These are phyloP conservation scores for Umbilicaria muhlenbergii DNA, from an alignment of 495 filamentous ascomycete genomes.

Conservation along the genomic window DNA sequence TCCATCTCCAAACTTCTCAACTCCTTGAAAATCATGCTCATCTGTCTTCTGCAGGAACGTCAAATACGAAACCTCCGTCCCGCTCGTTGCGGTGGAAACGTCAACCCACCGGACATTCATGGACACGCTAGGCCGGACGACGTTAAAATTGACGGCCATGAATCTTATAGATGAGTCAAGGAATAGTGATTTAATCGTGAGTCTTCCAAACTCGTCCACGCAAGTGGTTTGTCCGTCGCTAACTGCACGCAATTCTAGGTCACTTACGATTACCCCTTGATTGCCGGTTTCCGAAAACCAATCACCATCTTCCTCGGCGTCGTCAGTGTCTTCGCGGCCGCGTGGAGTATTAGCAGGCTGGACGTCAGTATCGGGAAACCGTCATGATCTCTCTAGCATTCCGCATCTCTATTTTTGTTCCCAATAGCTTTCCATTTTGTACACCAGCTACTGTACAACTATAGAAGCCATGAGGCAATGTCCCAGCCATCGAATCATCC, in stretches of 20 bases:
- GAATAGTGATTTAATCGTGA: slow-evolving; percentile 59
- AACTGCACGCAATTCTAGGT: slow-evolving; percentile 21
- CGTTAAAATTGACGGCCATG: slow-evolving; percentile 61
- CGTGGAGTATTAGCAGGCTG: slow-evolving; percentile 62
- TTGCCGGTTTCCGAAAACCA: slow-evolving; percentile 71
- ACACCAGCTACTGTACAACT: no score
- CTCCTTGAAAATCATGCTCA: slow-evolving; percentile 13
- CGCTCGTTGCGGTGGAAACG: slow-evolving; percentile 35
- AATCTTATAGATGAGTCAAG: slow-evolving; percentile 82
- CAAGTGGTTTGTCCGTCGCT: neutral
- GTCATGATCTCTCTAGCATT: slow-evolving; percentile 11
- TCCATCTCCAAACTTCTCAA: slow-evolving; percentile 19
- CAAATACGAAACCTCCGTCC: slow-evolving; percentile 46
- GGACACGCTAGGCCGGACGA: slow-evolving; percentile 81
- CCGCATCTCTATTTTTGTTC: no score
- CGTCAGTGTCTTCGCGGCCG: slow-evolving; percentile 54
- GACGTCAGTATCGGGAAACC: slow-evolving; percentile 54
- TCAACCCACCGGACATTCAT: slow-evolving; percentile 70
- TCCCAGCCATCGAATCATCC: no score
- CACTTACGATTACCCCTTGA: slow-evolving; percentile 71
- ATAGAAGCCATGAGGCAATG: no score
- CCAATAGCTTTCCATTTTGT: no score
- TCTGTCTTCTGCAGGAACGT: slow-evolving; percentile 38
- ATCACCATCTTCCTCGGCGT: slow-evolving; percentile 64
- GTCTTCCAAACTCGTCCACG: slow-evolving; percentile 6